Evolutionary conservation across 163 green algal genomes (phyloP), one percentile per base, ranked within the genome.

Genomic region (Smithsoniella earleae): DNA sequence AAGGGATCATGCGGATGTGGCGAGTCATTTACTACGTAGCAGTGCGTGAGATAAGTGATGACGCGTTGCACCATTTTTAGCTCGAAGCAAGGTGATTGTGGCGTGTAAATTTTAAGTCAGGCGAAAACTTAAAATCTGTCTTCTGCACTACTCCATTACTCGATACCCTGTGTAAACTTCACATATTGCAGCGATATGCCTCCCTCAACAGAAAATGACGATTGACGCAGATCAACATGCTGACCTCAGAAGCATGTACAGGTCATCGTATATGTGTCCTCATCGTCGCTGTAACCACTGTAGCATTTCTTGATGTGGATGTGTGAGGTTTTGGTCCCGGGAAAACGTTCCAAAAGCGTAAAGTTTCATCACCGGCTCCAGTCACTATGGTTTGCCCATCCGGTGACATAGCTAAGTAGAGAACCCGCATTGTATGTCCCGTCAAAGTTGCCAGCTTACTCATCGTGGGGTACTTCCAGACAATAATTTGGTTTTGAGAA

Each of bases 1-100:
- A 96, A 91, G 74, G 93, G 91, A 0, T 82, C 83, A 5, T 98
- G 93, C 77, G 93, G 93, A 5, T 98, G 93, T 73, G 93, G 93
- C 3, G 93, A 98, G 76, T 95, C 86, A 1, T 98, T 98, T 78
- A 97, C 88, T 1, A 93, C 87, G 25, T 86, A 49, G 40, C 13
- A n/a, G n/a, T n/a, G n/a, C n/a, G n/a, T n/a, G n/a, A n/a, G n/a
- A n/a, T n/a, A n/a, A n/a, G n/a, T n/a, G n/a, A n/a, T n/a, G n/a
- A n/a, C n/a, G n/a, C n/a, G n/a, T n/a, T n/a, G n/a, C n/a, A n/a
- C n/a, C n/a, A n/a, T n/a, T n/a, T n/a, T n/a, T n/a, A n/a, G n/a
- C n/a, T n/a, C n/a, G n/a, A n/a, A n/a, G n/a, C n/a, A n/a, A n/a
- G n/a, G n/a, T n/a, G n/a, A n/a, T n/a, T n/a, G n/a, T n/a, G n/a